Evolutionary conservation across 2,329 filamentous ascomycete genomes (phyloP).

Genomic region (Colletotrichum sp.): DNA sequence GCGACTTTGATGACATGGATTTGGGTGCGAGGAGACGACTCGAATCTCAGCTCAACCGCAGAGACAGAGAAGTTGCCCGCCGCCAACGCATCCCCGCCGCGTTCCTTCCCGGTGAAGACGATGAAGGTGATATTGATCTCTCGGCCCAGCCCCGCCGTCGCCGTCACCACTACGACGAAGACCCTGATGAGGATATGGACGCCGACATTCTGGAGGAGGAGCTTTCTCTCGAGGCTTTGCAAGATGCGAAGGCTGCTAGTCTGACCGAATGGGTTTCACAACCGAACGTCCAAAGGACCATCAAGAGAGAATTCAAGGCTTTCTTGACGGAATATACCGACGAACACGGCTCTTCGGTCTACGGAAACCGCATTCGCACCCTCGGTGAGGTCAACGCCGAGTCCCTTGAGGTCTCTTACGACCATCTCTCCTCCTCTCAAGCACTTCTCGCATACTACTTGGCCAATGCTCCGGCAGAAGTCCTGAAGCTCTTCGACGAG

Average conservation of each 20-base stretch:
- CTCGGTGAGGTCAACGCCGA: slow-evolving; percentile 98
- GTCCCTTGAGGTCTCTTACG: slow-evolving; percentile 94
- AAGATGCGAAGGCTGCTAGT: slow-evolving; percentile 91
- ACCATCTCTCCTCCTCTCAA: slow-evolving; percentile 88
- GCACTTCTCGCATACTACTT: slow-evolving; percentile 95
- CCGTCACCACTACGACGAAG: slow-evolving; percentile 92
- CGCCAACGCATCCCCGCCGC: slow-evolving; percentile 72
- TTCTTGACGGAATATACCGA: slow-evolving; percentile 98
- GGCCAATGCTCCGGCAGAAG: slow-evolving; percentile 92
- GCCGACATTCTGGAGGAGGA: slow-evolving; percentile 96
- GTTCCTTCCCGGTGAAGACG: slow-evolving; percentile 81
- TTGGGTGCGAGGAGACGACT: slow-evolving; percentile 70
- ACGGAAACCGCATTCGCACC: slow-evolving; percentile 90
- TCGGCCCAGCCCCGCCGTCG: slow-evolving; percentile 84
- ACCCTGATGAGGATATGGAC: slow-evolving; percentile 89
- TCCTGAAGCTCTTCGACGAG: slow-evolving; percentile 94
- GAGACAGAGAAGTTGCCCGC: slow-evolving; percentile 74
- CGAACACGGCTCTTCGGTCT: slow-evolving; percentile 86
- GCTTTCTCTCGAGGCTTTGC: slow-evolving; percentile 86
- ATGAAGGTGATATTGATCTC: slow-evolving; percentile 83
- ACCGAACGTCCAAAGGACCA: slow-evolving; percentile 87
- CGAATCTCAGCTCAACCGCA: slow-evolving; percentile 74
- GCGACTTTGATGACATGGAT: slow-evolving; percentile 74
- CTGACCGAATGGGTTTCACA: slow-evolving; percentile 95
- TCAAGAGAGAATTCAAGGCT: slow-evolving; percentile 95